phyloP scores from a whole-genome alignment of 2,329 filamentous ascomycete species.

The Sclerotinia subarctica region DNA sequence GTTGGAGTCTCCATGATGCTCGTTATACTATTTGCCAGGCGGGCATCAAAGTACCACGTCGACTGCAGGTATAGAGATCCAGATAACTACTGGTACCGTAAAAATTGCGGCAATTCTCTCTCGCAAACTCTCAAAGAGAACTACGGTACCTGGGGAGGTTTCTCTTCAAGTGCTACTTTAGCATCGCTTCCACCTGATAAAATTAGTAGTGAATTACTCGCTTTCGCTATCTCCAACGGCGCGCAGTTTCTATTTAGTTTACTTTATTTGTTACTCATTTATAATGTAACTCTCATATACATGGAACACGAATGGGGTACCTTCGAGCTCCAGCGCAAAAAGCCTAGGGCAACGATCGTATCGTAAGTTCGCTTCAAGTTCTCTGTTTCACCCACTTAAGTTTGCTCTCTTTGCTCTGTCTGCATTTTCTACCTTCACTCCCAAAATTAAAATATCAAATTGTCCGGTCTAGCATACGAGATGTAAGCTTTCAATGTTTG shows the following conservation, averaged over 20 bases:
- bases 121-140: neutral
- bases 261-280: conserved; percentile 27
- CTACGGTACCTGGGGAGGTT: conserved; percentile 29
- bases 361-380: neutral
- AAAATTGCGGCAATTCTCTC: neutral
- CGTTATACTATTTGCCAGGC: conserved; percentile 15
- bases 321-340: conserved; percentile 22
- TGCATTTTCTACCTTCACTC: too few species aligned
- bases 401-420: too few species aligned
- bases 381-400: too few species aligned
- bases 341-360: conserved; percentile 26
- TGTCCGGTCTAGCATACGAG: too few species aligned
- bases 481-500: too few species aligned
- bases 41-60: neutral
- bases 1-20: conserved; percentile 23
- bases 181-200: conserved; percentile 22
- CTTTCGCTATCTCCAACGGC: conserved; percentile 30
- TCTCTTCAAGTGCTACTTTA: conserved; percentile 24
- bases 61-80: neutral
- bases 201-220: conserved; percentile 24
- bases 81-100: too few species aligned
- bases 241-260: conserved; percentile 28
- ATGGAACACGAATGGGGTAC: conserved; percentile 32
- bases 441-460: too few species aligned
- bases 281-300: conserved; percentile 29